Conservation (phyloP, 148 eudicot genomes). For the Vaccinium corymbosum region DNA sequence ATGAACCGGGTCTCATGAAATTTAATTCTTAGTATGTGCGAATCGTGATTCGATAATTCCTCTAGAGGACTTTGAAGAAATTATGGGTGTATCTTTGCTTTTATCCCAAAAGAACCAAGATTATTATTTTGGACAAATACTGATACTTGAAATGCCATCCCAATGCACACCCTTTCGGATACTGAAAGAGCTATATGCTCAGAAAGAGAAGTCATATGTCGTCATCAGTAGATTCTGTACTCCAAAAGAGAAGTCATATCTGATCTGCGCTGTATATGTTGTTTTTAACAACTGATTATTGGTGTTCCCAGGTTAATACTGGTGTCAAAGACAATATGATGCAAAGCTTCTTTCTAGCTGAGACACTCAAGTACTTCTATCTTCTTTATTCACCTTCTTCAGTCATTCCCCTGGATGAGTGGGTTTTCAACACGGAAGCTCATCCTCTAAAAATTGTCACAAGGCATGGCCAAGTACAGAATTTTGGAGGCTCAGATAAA, state of each 20-base stretch:
- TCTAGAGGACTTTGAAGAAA: not conserved
- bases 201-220: not conserved
- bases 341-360: slow-evolving; percentile 94
- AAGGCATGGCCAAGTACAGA: slow-evolving; percentile 30
- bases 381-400: slow-evolving; percentile 81
- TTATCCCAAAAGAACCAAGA: not conserved
- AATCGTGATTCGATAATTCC: not conserved
- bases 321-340: slow-evolving; percentile 91
- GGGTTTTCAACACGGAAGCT: slow-evolving; percentile 95
- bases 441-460: slow-evolving; percentile 72
- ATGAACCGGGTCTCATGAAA: not conserved
- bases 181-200: not conserved
- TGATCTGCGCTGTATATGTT: not conserved
- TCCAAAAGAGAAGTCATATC: not conserved
- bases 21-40: not conserved
- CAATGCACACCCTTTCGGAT: not conserved
- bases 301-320: slow-evolving; percentile 56
- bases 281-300: slow-evolving; percentile 4
- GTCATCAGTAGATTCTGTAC: not conserved
- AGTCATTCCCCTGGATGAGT: slow-evolving; percentile 69
- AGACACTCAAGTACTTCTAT: slow-evolving; percentile 78
- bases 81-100: not conserved
- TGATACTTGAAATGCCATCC: not conserved
- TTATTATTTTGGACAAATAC: not conserved
- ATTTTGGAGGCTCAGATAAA: slow-evolving; percentile 20